Evolutionary conservation across 1,139 yeast species (phyloP).

Genomic region (Geotrichum phurueaensis): DNA sequence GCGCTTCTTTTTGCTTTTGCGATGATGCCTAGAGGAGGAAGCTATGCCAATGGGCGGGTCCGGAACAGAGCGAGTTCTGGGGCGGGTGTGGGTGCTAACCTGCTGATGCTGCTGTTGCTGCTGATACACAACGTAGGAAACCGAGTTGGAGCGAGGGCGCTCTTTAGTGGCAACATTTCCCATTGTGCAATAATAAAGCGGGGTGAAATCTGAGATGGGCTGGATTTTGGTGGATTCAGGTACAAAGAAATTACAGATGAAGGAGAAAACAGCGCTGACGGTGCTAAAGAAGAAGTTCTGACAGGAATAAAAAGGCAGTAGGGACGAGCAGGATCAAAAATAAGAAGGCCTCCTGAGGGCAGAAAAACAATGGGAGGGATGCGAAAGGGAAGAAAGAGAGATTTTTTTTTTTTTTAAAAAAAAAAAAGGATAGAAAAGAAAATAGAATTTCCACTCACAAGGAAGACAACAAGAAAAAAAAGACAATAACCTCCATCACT

Average conservation of each 20-base stretch:
- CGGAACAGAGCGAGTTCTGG: conserved; percentile 3
- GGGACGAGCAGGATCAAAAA: too few species aligned
- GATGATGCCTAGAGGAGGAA: conserved; percentile 4
- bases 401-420: neutral
- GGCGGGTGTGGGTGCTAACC: neutral
- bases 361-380: too few species aligned
- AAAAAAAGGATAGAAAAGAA: neutral
- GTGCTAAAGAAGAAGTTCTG: neutral
- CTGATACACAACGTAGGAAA: conserved; percentile 7
- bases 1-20: conserved; percentile 9
- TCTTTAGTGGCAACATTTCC: conserved; percentile 17
- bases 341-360: too few species aligned
- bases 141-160: conserved; percentile 15
- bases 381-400: neutral
- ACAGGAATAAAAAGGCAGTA: neutral
- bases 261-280: neutral
- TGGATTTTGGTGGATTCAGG: neutral
- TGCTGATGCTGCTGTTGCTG: neutral
- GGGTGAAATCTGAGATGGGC: neutral
- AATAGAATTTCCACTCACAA: too few species aligned
- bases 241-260: neutral
- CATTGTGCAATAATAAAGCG: conserved; percentile 3
- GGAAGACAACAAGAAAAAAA: too few species aligned
- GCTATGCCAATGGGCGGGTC: neutral
- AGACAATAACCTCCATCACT: too few species aligned